Evolutionary conservation across 768 basidiomycete genomes (phyloP).

Genomic region (Serendipita indica): DNA sequence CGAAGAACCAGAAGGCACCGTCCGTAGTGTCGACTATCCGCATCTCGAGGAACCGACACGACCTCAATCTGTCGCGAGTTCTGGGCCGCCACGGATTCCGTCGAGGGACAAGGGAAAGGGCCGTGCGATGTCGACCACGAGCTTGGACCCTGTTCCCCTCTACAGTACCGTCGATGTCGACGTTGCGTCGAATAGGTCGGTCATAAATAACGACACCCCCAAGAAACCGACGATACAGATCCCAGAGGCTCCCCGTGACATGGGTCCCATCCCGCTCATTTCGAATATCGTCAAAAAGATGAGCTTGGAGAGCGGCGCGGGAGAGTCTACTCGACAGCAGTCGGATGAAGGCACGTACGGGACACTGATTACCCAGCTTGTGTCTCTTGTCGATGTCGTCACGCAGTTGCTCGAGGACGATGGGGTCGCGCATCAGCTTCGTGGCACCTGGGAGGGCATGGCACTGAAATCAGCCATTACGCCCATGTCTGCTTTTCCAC

Average conservation of each 20-base stretch:
- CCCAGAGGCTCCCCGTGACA: background rate
- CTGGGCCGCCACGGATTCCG: constrained; percentile 1
- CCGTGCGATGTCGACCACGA: background rate
- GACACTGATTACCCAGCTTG: background rate
- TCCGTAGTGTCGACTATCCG: constrained; percentile 3
- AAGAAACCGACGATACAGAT: background rate
- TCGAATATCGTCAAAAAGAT: constrained; percentile 4
- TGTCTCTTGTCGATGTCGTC: constrained; percentile 4
- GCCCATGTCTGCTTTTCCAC: background rate
- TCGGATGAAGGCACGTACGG: too few relatives aligned
- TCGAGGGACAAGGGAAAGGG: background rate
- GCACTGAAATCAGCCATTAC: background rate
- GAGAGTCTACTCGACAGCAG: too few relatives aligned
- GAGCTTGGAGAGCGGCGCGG: constrained; percentile 4
- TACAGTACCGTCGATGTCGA: background rate
- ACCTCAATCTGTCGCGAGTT: constrained; percentile 3
- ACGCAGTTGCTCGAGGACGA: background rate
- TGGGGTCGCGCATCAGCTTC: background rate
- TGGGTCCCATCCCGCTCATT: constrained; percentile 6
- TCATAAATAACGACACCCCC: background rate
- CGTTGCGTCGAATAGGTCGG: background rate
- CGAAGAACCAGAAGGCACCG: background rate
- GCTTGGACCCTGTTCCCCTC: background rate
- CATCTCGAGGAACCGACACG: background rate
- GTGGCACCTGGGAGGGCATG: background rate